These are phyloP conservation scores for Batkoa obscura DNA, from an alignment of 371 early-diverging fungal genomes.

Conservation along the genomic window DNA sequence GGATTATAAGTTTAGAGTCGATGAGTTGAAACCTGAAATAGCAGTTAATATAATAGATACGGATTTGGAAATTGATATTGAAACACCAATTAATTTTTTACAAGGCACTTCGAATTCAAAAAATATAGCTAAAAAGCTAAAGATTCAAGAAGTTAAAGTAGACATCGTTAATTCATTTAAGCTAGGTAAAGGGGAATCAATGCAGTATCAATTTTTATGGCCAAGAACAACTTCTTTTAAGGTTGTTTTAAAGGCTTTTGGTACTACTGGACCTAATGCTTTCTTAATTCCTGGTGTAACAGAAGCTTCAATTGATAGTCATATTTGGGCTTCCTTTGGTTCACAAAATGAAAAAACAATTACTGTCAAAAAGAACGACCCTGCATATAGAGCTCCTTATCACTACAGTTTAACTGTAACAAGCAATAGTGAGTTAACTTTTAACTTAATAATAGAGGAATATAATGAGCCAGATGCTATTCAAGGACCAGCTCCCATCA, in stretches of 20 bases:
- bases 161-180: no score
- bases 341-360: slow-evolving; percentile 5
- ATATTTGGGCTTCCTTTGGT: neutral
- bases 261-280: slow-evolving; percentile 7
- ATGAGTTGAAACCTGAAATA: slow-evolving; percentile 37
- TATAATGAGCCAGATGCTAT: no score
- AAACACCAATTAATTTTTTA: slow-evolving; percentile 15
- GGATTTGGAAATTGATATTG: slow-evolving; percentile 68
- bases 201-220: no score
- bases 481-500: no score
- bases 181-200: no score
- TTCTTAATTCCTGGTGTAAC: slow-evolving; percentile 11
- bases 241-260: no score
- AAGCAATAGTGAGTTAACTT: neutral
- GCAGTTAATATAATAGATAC: slow-evolving; percentile 59
- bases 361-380: slow-evolving; percentile 13
- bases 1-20: slow-evolving; percentile 34
- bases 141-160: no score
- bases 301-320: neutral
- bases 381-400: slow-evolving; percentile 14
- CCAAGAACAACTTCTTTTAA: no score
- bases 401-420: neutral
- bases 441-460: no score
- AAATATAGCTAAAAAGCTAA: no score
- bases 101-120: no score